Conservation (phyloP, 768 basidiomycete genomes). For the Leccinum broughii region DNA sequence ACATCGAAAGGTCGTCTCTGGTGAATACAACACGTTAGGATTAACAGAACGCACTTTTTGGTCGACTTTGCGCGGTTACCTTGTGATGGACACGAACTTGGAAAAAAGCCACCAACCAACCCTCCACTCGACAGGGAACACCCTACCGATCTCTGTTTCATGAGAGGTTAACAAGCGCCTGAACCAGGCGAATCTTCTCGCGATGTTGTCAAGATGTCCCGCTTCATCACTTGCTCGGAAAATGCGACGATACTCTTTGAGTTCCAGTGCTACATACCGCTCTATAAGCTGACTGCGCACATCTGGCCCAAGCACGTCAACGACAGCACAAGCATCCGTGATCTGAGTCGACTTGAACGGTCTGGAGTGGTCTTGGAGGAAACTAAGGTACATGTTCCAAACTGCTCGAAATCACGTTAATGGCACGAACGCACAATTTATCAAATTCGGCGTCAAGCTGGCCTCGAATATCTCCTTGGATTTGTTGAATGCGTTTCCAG, state of each 20-base stretch:
- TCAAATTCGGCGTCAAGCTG: slow-evolving; percentile 92
- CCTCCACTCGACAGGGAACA: slow-evolving; percentile 86
- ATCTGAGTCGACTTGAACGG: slow-evolving; percentile 65
- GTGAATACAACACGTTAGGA: neutral
- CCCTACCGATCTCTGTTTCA: slow-evolving; percentile 80
- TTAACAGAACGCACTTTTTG: neutral
- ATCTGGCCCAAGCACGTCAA: slow-evolving; percentile 86
- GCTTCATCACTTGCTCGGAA: slow-evolving; percentile 94
- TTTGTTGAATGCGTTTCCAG: slow-evolving; percentile 76
- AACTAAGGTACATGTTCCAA: slow-evolving; percentile 46
- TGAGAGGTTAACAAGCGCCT: slow-evolving; percentile 79
- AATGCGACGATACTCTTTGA: slow-evolving; percentile 95
- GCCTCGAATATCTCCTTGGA: slow-evolving; percentile 78
- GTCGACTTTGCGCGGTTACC: slow-evolving; percentile 43
- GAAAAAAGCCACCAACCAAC: slow-evolving; percentile 79
- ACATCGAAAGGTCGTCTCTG: slow-evolving; percentile 81
- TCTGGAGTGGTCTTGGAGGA: slow-evolving; percentile 73
- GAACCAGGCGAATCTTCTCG: slow-evolving; percentile 95
- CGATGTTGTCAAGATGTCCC: slow-evolving; percentile 93
- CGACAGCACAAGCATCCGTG: slow-evolving; percentile 81
- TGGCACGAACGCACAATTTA: slow-evolving; percentile 65
- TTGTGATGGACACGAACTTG: slow-evolving; percentile 89
- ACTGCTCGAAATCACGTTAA: neutral
- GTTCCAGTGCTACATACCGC: slow-evolving; percentile 83
- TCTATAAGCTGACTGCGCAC: slow-evolving; percentile 81